A percentile compares a stretch with the other conserved stretches of the same genome.
phyloP scores from a whole-genome alignment of 2,329 filamentous ascomycete genomes.

The Trichoderma gracile region DNA sequence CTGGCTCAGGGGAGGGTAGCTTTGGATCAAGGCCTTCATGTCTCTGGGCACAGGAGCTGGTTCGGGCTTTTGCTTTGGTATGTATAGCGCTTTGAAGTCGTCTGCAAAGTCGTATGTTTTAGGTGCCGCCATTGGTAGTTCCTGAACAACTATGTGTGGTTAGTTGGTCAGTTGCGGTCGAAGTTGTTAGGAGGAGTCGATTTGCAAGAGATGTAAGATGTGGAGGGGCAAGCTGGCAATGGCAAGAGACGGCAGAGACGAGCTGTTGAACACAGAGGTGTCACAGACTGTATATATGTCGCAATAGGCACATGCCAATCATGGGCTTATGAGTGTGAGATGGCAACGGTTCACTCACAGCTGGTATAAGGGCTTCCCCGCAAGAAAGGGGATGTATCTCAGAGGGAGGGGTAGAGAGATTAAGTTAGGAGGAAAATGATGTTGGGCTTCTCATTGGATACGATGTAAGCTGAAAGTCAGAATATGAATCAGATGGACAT shows the following conservation, averaged over 20 bases:
- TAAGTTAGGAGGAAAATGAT: not conserved
- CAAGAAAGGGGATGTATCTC: not conserved
- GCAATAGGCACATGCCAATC: too few species aligned
- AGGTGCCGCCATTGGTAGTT: constrained; percentile 31
- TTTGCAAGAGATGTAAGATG: not conserved
- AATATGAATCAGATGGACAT: not conserved
- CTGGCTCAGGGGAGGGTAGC: constrained; percentile 73
- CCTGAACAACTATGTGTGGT: not conserved
- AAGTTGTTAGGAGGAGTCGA: not conserved
- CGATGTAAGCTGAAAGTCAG: not conserved
- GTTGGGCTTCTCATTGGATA: too few species aligned
- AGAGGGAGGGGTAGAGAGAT: constrained; percentile 4
- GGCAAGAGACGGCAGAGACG: not conserved
- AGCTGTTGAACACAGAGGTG: not conserved
- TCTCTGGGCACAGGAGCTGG: constrained; percentile 32
- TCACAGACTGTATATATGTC: not conserved
- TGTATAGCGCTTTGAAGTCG: constrained; percentile 41
- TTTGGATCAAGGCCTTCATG: constrained; percentile 46
- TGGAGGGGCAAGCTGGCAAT: not conserved
- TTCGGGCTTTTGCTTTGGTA: constrained; percentile 42
- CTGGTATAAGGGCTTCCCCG: constrained; percentile 6
- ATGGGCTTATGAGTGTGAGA: not conserved
- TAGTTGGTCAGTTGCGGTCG: not conserved
- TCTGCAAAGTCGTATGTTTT: constrained; percentile 40
- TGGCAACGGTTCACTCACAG: constrained; percentile 1